These are phyloP conservation scores for Linnemannia elongata DNA, from an alignment of 192 early-diverging fungal species.

Conservation along the genomic window DNA sequence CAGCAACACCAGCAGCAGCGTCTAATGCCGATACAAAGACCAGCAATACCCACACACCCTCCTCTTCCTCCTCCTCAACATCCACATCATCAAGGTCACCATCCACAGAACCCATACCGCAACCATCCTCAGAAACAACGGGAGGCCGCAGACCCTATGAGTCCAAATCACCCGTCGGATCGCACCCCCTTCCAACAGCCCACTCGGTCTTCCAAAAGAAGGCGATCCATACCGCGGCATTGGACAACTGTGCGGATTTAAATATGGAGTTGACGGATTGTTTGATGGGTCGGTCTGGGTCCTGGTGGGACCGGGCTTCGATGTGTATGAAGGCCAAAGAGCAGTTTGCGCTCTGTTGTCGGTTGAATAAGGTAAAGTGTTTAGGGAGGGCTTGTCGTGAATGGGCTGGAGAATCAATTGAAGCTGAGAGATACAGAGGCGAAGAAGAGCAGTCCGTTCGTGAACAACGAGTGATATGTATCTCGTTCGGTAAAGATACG, in stretches of 20 bases:
- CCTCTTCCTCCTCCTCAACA: not conserved
- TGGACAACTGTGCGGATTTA: conserved; percentile 54
- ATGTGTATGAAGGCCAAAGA: conserved; percentile 53
- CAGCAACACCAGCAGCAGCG: not conserved
- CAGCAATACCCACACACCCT: not conserved
- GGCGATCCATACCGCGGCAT: conserved; percentile 31
- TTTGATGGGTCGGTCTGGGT: conserved; percentile 31
- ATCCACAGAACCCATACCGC: not conserved
- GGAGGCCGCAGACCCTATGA: conserved; percentile 5
- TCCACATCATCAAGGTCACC: conserved; percentile 6
- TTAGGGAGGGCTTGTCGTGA: not conserved
- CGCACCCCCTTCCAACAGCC: conserved; percentile 17
- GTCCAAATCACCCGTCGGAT: not conserved
- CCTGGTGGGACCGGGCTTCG: conserved; percentile 49
- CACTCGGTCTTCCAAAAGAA: conserved; percentile 32
- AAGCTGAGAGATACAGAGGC: too few species aligned
- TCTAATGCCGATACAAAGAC: not conserved
- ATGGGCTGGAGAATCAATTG: not conserved
- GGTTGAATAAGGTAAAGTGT: conserved; percentile 33
- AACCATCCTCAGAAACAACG: conserved; percentile 9
- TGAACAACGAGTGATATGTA: too few species aligned
- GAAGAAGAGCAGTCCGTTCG: too few species aligned
- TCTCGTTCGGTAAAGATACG: too few species aligned
- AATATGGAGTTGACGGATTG: conserved; percentile 50
- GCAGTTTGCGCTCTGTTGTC: conserved; percentile 32